Conservation (phyloP, 768 basidiomycete species). For the Suillus bovinus region DNA sequence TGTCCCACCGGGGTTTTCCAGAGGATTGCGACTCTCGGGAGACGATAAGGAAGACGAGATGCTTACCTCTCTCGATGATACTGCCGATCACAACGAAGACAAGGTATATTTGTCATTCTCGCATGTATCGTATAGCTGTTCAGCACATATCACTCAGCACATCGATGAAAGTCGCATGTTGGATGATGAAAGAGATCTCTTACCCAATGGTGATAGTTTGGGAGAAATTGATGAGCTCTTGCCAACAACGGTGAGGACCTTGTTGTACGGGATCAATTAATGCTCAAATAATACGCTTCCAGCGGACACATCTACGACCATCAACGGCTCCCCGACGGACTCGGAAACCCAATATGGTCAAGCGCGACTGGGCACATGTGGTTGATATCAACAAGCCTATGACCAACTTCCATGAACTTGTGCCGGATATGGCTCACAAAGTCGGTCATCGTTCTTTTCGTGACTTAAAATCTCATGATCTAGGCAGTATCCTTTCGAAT, state of each 20-base stretch:
- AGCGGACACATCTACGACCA: slow-evolving; percentile 64
- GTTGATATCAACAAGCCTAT: slow-evolving; percentile 92
- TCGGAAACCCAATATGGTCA: slow-evolving; percentile 54
- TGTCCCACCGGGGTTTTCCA: slow-evolving; percentile 78
- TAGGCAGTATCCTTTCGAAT: slow-evolving; percentile 91
- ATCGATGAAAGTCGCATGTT: slow-evolving; percentile 17
- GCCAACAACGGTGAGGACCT: slow-evolving; percentile 48
- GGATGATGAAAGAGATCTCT: slow-evolving; percentile 24
- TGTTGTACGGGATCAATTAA: not conserved
- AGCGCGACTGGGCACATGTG: slow-evolving; percentile 97
- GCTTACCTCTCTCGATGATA: slow-evolving; percentile 33
- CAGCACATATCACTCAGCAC: slow-evolving; percentile 24
- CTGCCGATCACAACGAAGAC: slow-evolving; percentile 7
- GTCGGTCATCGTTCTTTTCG: slow-evolving; percentile 38
- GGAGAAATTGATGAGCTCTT: slow-evolving; percentile 81
- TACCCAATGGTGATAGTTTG: slow-evolving; percentile 18
- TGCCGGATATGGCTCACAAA: slow-evolving; percentile 95
- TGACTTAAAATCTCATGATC: slow-evolving; percentile 7
- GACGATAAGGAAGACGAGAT: slow-evolving; percentile 52
- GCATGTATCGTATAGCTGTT: slow-evolving; percentile 21
- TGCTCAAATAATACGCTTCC: slow-evolving; percentile 9
- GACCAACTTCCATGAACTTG: slow-evolving; percentile 85
- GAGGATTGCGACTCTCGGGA: slow-evolving; percentile 73
- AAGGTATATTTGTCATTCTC: slow-evolving; percentile 17
- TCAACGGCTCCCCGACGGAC: slow-evolving; percentile 41